A percentile compares a stretch with the other conserved stretches of the same genome.
Conservation (phyloP, 2,329 filamentous ascomycete species). For the Xylaria sp. region DNA sequence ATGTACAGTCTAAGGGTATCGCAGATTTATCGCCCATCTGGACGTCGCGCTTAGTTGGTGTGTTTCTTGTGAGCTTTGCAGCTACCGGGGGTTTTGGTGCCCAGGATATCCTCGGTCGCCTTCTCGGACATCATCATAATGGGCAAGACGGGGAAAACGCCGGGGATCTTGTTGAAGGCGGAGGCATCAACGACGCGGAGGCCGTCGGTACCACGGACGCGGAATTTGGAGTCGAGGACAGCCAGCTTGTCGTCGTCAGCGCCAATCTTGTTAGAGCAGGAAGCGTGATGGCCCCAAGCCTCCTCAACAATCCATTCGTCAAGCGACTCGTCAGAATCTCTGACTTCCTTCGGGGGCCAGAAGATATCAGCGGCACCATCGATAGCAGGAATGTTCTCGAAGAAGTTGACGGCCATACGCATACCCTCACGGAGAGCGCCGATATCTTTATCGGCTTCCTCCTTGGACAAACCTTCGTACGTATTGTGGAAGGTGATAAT, state of each 20-base stretch:
- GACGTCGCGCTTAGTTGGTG: background rate
- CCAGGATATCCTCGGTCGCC: slow-evolving; percentile 46
- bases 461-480: slow-evolving; percentile 56
- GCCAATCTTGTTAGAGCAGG: slow-evolving; percentile 46
- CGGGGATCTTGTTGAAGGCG: slow-evolving; percentile 62
- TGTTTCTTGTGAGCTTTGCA: slow-evolving; percentile 23
- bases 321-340: slow-evolving; percentile 38
- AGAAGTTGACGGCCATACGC: slow-evolving; percentile 60
- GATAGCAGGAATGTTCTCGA: slow-evolving; percentile 55
- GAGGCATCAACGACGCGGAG: slow-evolving; percentile 67
- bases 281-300: slow-evolving; percentile 48
- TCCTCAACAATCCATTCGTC: slow-evolving; percentile 45
- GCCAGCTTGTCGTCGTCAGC: slow-evolving; percentile 61
- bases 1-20: slow-evolving; percentile 33
- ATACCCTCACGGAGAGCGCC: slow-evolving; percentile 68
- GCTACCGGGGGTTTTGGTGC: background rate
- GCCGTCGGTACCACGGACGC: slow-evolving; percentile 61
- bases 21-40: background rate
- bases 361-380: slow-evolving; percentile 50
- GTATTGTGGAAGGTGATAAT: slow-evolving; percentile 72
- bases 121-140: slow-evolving; percentile 48
- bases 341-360: slow-evolving; percentile 41
- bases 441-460: slow-evolving; percentile 60
- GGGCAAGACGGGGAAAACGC: slow-evolving; percentile 46
- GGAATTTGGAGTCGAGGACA: slow-evolving; percentile 63